Evolutionary conservation across 805 yeast species (phyloP).

Genomic region (Sugiyamaella marilandica): DNA sequence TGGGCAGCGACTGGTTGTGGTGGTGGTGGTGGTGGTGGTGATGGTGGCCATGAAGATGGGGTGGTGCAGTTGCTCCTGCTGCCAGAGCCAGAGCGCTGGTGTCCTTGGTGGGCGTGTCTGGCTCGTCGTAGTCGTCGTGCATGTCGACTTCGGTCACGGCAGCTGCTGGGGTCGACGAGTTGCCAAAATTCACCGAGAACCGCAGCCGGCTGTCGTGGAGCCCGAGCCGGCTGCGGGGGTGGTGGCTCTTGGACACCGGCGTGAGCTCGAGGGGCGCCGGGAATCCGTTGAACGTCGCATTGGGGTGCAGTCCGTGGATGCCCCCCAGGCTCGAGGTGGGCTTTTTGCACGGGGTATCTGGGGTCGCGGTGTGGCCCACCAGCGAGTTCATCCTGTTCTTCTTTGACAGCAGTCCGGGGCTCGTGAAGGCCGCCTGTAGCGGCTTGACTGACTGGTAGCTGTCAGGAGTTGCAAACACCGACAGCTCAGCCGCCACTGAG

Average conservation of each 20-base stretch:
- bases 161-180: constrained; percentile 13
- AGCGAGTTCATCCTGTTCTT: constrained; percentile 41
- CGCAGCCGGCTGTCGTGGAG: constrained; percentile 19
- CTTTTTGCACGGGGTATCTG: constrained; percentile 61
- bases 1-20: background rate
- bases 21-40: too few relatives aligned
- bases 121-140: constrained; percentile 7
- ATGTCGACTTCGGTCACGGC: constrained; percentile 5
- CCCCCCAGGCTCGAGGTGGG: constrained; percentile 28
- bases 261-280: constrained; percentile 8
- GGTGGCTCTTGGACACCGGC: background rate
- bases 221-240: constrained; percentile 12
- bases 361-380: constrained; percentile 37
- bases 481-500: constrained; percentile 14
- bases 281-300: constrained; percentile 1
- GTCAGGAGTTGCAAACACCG: constrained; percentile 45
- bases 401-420: constrained; percentile 66
- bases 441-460: constrained; percentile 73
- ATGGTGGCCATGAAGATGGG: background rate
- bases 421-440: constrained; percentile 74
- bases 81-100: background rate
- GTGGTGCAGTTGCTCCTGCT: background rate
- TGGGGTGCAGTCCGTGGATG: constrained; percentile 3
- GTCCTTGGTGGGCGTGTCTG: constrained; percentile 13
- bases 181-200: constrained; percentile 18